Conservation (phyloP, 768 basidiomycete genomes). For the Dioszegia hungarica region DNA sequence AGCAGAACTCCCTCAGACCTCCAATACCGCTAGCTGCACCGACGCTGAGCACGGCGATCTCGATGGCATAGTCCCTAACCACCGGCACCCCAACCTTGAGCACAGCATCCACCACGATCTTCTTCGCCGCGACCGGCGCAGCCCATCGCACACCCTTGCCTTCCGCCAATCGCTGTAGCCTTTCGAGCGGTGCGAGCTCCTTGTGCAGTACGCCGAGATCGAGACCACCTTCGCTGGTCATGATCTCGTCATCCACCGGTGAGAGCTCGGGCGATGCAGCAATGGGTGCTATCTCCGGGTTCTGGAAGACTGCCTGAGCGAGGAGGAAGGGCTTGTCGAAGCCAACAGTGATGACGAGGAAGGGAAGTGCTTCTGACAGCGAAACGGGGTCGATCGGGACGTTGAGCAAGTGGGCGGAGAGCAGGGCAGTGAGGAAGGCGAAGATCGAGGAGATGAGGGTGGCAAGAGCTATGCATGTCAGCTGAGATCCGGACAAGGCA, state of each 20-base stretch:
- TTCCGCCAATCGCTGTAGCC: conserved; percentile 46
- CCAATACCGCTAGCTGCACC: conserved; percentile 83
- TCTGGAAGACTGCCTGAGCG: conserved; percentile 80
- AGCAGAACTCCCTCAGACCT: conserved; percentile 89
- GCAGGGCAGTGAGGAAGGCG: conserved; percentile 76
- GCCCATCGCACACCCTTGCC: conserved; percentile 48
- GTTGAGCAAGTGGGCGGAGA: conserved; percentile 65
- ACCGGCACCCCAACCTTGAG: conserved; percentile 73
- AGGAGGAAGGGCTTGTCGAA: conserved; percentile 96
- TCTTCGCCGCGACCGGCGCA: conserved; percentile 62
- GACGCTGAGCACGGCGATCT: conserved; percentile 79
- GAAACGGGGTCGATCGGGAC: conserved; percentile 90
- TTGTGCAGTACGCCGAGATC: conserved; percentile 43
- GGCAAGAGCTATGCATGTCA: conserved; percentile 55
- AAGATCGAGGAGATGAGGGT: conserved; percentile 76
- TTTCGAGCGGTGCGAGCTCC: conserved; percentile 43
- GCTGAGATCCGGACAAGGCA: neutral
- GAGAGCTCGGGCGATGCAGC: conserved; percentile 37
- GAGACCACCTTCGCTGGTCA: conserved; percentile 10
- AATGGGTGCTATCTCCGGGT: conserved; percentile 56
- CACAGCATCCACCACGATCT: conserved; percentile 79
- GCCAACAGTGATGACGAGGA: conserved; percentile 94
- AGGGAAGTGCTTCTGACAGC: conserved; percentile 90
- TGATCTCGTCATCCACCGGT: conserved; percentile 15
- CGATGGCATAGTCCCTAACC: conserved; percentile 86